phyloP scores from a whole-genome alignment of 352 stramenopile species.

The Elongisporangium undulatum region DNA sequence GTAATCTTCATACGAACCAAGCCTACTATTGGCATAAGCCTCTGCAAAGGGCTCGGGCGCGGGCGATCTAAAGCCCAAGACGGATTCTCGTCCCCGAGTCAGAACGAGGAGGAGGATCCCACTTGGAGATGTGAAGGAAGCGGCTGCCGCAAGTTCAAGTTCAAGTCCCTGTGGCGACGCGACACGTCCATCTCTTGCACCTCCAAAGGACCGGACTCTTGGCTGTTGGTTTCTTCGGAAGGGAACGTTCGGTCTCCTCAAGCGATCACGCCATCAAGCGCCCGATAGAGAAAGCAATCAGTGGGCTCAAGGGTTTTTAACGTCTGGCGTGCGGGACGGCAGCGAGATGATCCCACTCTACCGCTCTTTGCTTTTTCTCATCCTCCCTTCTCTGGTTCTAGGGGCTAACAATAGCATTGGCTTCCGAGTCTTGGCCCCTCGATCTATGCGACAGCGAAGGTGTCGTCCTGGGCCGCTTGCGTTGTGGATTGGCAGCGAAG shows the following conservation, averaged over 20 bases:
- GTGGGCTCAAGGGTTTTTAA: not conserved
- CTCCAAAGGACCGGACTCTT: not conserved
- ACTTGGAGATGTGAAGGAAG: not conserved
- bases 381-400: not conserved
- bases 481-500: no score
- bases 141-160: not conserved
- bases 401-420: no score
- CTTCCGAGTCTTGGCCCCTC: no score
- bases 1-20: not conserved
- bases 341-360: not conserved
- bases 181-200: not conserved
- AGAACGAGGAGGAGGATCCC: not conserved
- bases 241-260: no score
- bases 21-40: not conserved
- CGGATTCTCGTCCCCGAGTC: not conserved
- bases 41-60: not conserved
- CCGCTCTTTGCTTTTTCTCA: not conserved
- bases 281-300: not conserved
- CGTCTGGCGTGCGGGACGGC: not conserved
- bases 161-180: not conserved
- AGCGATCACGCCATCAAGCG: no score
- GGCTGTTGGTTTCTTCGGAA: not conserved
- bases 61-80: not conserved
- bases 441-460: no score
- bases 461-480: no score